These are phyloP conservation scores for Silybum marianum DNA, from an alignment of 129 eudicot species.

Conservation along the genomic window DNA sequence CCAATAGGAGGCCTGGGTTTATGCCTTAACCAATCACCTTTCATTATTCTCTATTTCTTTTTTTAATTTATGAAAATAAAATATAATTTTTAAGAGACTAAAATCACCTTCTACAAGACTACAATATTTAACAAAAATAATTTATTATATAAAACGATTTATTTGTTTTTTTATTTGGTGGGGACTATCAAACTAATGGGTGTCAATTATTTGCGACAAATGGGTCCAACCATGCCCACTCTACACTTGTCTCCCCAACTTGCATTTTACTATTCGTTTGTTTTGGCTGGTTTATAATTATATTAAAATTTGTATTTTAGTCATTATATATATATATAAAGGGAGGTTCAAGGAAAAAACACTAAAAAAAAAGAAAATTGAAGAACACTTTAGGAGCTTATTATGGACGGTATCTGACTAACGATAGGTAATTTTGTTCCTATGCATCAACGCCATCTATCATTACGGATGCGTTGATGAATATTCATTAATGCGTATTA, in stretches of 20 bases:
- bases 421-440: too few species aligned
- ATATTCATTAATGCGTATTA: too few species aligned
- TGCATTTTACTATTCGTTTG: conserved; percentile 14
- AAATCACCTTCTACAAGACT: too few species aligned
- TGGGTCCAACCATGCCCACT: conserved; percentile 39
- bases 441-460: too few species aligned
- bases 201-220: conserved; percentile 28
- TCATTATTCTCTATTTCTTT: neutral
- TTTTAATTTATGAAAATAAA: neutral
- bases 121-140: too few species aligned
- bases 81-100: neutral
- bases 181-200: conserved; percentile 25
- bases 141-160: neutral
- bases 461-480: too few species aligned
- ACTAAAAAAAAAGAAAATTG: too few species aligned
- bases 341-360: too few species aligned
- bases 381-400: too few species aligned
- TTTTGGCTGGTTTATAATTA: neutral
- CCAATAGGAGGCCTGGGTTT: neutral
- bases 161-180: neutral
- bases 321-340: neutral
- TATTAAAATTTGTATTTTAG: neutral
- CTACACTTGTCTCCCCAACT: conserved; percentile 28
- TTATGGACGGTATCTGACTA: too few species aligned
- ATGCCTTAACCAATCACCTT: neutral